phyloP scores from a whole-genome alignment of 2,329 filamentous ascomycete species.

The Sarocladiaceae sp. region DNA sequence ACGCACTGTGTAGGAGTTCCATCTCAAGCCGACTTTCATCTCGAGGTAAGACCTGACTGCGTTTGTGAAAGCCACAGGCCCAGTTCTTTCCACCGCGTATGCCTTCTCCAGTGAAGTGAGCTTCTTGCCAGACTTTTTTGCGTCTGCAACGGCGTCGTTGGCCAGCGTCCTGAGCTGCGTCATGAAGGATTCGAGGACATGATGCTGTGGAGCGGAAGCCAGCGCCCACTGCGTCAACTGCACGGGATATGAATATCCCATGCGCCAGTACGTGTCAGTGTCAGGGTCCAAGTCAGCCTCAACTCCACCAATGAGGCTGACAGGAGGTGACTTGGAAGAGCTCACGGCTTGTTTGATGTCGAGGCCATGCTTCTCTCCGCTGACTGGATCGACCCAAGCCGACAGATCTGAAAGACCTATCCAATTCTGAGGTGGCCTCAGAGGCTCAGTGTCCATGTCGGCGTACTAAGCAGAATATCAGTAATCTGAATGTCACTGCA shows the following conservation, averaged over 20 bases:
- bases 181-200: constrained; percentile 17
- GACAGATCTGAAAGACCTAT: constrained; percentile 16
- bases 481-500: no score
- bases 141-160: constrained; percentile 10
- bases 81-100: constrained; percentile 14
- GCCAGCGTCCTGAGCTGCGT: constrained; percentile 12
- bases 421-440: constrained; percentile 18
- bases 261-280: constrained; percentile 19
- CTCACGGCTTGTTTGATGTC: no score
- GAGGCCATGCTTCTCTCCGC: constrained; percentile 14
- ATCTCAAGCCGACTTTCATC: constrained; percentile 16
- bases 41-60: constrained; percentile 17
- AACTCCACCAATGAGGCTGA: constrained; percentile 19
- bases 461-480: no score
- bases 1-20: constrained; percentile 18
- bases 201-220: constrained; percentile 19
- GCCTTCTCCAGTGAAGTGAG: constrained; percentile 12
- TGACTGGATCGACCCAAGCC: constrained; percentile 17
- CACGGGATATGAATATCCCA: constrained; percentile 21
- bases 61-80: constrained; percentile 20
- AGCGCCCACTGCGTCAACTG: constrained; percentile 22
- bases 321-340: no score
- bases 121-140: constrained; percentile 13
- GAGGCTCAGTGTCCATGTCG: constrained; percentile 21
- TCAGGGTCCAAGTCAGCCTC: constrained; percentile 20